A percentile compares a stretch with the other conserved stretches of the same genome.
These are phyloP conservation scores for Cryphonectria radicalis DNA, from an alignment of 2,329 filamentous ascomycete species.

Conservation along the genomic window DNA sequence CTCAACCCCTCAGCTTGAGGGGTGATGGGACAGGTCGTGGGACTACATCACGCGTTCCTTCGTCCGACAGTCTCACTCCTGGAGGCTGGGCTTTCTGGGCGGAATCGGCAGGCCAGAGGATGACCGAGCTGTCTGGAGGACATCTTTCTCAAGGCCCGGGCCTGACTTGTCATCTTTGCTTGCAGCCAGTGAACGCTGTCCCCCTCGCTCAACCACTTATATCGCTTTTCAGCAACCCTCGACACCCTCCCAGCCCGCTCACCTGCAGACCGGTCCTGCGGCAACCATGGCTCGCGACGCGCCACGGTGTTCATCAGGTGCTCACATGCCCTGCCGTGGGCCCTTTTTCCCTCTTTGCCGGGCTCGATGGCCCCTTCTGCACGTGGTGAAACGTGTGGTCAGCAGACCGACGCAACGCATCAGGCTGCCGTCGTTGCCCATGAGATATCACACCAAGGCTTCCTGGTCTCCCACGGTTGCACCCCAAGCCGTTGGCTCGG, in stretches of 20 bases:
- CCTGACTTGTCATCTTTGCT: conserved; percentile 5
- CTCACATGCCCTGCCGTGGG: neutral
- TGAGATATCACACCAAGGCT: neutral
- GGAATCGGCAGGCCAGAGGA: neutral
- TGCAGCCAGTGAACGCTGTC: neutral
- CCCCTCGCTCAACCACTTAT: neutral
- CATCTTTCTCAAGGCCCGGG: neutral
- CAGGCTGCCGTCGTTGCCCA: neutral
- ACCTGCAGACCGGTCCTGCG: neutral
- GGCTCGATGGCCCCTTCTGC: neutral
- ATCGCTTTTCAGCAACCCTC: neutral
- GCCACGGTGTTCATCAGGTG: neutral
- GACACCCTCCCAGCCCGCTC: neutral
- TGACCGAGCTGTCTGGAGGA: neutral
- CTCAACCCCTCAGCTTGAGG: neutral
- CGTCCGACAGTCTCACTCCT: neutral
- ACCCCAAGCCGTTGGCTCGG: neutral
- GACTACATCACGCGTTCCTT: neutral
- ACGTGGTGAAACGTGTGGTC: neutral
- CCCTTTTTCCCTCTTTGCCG: neutral
- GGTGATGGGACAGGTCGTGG: neutral
- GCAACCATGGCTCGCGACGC: neutral
- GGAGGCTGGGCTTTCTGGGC: neutral
- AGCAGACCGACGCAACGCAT: neutral
- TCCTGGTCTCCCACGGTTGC: neutral